Evolutionary conservation across 1,139 yeast species (phyloP), one percentile per base, ranked within the genome.

Genomic region (Kluyveromyces sp.): DNA sequence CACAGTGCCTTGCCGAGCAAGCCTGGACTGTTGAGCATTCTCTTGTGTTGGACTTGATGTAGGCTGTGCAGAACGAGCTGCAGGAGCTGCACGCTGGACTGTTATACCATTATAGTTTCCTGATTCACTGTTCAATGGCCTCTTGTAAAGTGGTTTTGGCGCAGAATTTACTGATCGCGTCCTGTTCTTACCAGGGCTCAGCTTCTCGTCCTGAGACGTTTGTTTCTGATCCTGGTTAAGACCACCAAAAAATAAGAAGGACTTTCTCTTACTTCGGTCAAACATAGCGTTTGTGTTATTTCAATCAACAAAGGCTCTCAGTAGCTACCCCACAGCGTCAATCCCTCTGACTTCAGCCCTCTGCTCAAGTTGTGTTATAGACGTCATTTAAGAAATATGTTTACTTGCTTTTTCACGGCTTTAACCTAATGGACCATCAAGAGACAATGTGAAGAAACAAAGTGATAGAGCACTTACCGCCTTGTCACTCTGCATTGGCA

Each of bases 211-310:
- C 8, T 18, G 31, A 19, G 30, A 6, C 34, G 4, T 17, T 8
- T 35, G 31, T 31, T 11, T 25, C 15, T 31, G 43, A 9, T 34
- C 35, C 8, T 31, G 41, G 32, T 12, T 36, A 7, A 35, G 13
- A 13, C 22, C 36, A 4, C 59, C 60, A 46, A 57, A 56, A 18
- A 51, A 49, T 33, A 57, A 54, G 39, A 56, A 57, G 3, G 61
- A 55, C 36, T 43, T 49, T 37, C 58, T 40, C 40, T 56, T 55
- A 8, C 34, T 30, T 16, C 46, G 51, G 25, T 42, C 36, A 31
- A 36, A 41, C 44, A 41, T 41, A 4, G 6, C 18, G 12, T 17
- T 13, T 7, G 7, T 6, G 8, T 35, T 7, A 15, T 13, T 33
- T 22, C 20, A 15, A 7, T 7, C 20, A 17, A 4, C 19, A 19